phyloP scores from a whole-genome alignment of 2,329 filamentous ascomycete genomes.

The Aureobasidium sp. region DNA sequence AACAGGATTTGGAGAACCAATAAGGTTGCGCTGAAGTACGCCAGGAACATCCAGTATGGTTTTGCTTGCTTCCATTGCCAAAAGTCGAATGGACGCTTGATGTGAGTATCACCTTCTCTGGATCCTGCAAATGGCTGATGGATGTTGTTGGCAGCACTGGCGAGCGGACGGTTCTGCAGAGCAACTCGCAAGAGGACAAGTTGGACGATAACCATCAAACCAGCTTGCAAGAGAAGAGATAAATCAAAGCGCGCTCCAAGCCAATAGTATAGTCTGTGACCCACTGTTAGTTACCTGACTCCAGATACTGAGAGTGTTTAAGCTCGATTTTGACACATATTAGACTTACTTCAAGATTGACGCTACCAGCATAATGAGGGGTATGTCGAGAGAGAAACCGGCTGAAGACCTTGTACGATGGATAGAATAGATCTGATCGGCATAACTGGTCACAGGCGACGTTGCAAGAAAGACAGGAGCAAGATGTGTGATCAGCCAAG shows the following conservation, averaged over 20 bases:
- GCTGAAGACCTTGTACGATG: constrained; percentile 51
- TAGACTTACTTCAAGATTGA: constrained; percentile 51
- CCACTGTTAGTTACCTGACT: background rate
- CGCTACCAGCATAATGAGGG: constrained; percentile 58
- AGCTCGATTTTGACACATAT: background rate
- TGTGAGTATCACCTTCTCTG: constrained; percentile 32
- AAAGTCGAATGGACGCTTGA: constrained; percentile 62
- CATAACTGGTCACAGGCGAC: constrained; percentile 57
- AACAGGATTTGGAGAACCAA: constrained; percentile 60
- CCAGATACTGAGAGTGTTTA: background rate
- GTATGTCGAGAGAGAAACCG: constrained; percentile 59
- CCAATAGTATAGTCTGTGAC: constrained; percentile 55
- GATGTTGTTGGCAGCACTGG: constrained; percentile 29
- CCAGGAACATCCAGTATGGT: constrained; percentile 73
- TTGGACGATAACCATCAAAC: constrained; percentile 53
- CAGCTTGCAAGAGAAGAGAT: constrained; percentile 51
- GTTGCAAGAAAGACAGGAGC: constrained; percentile 44
- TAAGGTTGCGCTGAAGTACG: constrained; percentile 57
- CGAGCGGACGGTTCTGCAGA: constrained; percentile 45
- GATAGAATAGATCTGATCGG: constrained; percentile 59
- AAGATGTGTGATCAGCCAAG: constrained; percentile 28
- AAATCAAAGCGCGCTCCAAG: constrained; percentile 53
- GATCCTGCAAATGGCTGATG: constrained; percentile 54
- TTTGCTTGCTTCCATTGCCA: constrained; percentile 73
- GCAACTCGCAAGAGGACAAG: constrained; percentile 52